Evolutionary conservation across 768 basidiomycete species (phyloP).

Genomic region (Kwoniella dejecticola): DNA sequence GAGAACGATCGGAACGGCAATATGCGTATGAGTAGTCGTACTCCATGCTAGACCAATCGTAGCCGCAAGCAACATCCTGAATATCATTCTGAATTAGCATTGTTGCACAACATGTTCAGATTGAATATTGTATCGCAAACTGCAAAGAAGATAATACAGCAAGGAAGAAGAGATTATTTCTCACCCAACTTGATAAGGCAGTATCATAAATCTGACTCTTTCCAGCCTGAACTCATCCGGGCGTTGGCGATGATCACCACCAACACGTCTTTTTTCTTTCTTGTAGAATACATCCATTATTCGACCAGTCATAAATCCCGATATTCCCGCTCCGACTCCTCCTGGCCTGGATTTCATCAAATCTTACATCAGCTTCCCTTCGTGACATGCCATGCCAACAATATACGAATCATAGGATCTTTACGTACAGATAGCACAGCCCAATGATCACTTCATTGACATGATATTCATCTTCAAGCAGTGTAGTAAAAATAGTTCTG

Average conservation of each 20-base stretch:
- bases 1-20: conserved; percentile 51
- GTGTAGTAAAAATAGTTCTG: conserved; percentile 58
- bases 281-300: conserved; percentile 70
- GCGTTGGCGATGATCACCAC: conserved; percentile 40
- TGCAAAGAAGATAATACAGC: conserved; percentile 9
- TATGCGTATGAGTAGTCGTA: conserved; percentile 37
- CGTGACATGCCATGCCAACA: neutral
- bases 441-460: conserved; percentile 71
- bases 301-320: conserved; percentile 64
- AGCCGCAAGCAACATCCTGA: conserved; percentile 1
- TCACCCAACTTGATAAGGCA: conserved; percentile 21
- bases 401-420: neutral
- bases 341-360: neutral
- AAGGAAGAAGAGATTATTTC: neutral
- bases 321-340: conserved; percentile 72
- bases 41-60: conserved; percentile 48
- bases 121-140: too few species aligned
- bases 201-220: conserved; percentile 16
- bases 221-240: conserved; percentile 44
- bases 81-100: too few species aligned
- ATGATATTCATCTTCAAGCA: conserved; percentile 65
- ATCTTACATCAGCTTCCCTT: neutral
- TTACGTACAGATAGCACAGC: conserved; percentile 66
- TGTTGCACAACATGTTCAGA: too few species aligned
- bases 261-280: conserved; percentile 53